A percentile compares a stretch with the other conserved stretches of the same genome.
These are phyloP conservation scores for Colletotrichum eremochloae DNA, from an alignment of 2,329 filamentous ascomycete genomes.

Conservation along the genomic window DNA sequence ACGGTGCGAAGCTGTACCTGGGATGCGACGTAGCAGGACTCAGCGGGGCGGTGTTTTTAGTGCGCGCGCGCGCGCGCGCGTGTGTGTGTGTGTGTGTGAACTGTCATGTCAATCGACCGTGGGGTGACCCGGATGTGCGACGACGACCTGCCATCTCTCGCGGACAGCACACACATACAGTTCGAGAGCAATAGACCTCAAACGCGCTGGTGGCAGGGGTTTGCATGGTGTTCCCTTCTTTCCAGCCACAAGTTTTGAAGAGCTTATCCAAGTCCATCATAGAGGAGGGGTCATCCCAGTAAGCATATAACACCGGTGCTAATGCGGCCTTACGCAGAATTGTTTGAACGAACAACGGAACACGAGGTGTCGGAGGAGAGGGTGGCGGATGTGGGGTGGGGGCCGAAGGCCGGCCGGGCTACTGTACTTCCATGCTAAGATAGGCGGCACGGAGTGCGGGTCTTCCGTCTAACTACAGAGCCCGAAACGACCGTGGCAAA, in stretches of 20 bases:
- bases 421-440: background rate
- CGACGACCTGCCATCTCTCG: background rate
- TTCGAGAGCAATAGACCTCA: background rate
- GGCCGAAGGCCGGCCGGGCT: background rate
- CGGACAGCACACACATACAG: background rate
- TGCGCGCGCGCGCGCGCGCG: background rate
- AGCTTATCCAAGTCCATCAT: background rate
- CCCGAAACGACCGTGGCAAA: conserved; percentile 9
- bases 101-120: background rate
- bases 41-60: background rate
- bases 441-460: conserved; percentile 10
- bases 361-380: background rate
- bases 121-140: background rate
- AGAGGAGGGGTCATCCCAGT: background rate
- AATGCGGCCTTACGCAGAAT: background rate
- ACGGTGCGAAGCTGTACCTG: background rate
- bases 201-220: conserved; percentile 5
- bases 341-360: background rate
- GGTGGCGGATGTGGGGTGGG: background rate
- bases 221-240: background rate
- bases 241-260: background rate
- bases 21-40: background rate
- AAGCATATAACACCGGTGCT: conserved; percentile 2
- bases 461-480: conserved; percentile 2
- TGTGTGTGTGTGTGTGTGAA: background rate